Base-by-base conservation (phyloP, 352 stramenopile genomes). In the Pythium guiyangense region DNA sequence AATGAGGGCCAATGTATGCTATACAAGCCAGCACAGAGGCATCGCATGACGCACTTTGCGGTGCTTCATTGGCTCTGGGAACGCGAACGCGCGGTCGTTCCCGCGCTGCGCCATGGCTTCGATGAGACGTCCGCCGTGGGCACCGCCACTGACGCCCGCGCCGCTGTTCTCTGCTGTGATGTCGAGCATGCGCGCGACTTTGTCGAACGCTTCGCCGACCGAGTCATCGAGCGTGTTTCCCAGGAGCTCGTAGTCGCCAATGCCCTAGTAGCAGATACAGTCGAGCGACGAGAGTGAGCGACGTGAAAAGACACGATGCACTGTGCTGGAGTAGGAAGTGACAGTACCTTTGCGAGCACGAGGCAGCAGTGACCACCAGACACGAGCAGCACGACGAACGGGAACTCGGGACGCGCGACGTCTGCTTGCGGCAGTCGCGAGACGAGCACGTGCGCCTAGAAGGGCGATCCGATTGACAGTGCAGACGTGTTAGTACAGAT, bases 361-460 rank as follows among this genome's bases (percentile, higher is more conserved):
- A 99, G 80, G 66, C 97, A 96, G 69, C 96, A 99, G 70, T 99
- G 97, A n/a, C 97, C 97, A 26, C 97, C 97, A 2, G 96, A 99
- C n/a, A 98, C 95, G 3, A 99, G 74, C 22, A 99, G 75, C 35
- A 96, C 93, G 47, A 99, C 74, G 61, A 99, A 99, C 0, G 97
- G 97, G 64, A 99, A 99, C 49, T 97, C 70, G 6, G 79, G 75
- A 14, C 59, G 67, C 40, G 64, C 45, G 3, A 71, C 60, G 8
- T 67, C 62, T 6, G 74, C 81, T 43, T 88, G 62, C 3, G 82
- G 83, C 45, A 99, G 80, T 59, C 95, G 80, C 6, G 96, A 87
- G 62, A 99, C 96, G 0, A 99, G 77, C 45, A 98, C 92, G 67
- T 99, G 97, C 18, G 95, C 97, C 81, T 86, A 50, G n/a, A 40